Evolutionary conservation across 1,139 yeast genomes (phyloP), one percentile per base, ranked within the genome.

Genomic region (Yamadazyma diddensiae): DNA sequence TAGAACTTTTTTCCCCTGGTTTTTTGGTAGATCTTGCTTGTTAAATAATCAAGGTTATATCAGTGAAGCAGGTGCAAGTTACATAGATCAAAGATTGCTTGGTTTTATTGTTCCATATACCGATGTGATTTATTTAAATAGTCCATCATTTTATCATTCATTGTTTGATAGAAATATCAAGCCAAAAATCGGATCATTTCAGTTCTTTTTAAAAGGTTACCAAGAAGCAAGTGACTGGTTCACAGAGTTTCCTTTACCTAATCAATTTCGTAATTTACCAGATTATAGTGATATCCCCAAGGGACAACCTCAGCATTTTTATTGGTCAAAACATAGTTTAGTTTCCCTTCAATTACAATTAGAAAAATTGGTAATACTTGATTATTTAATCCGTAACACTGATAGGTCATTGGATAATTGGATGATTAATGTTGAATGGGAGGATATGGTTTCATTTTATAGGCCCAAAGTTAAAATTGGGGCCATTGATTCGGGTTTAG

Each of bases 401-500:
- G 92, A 82, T 50, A 58, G 94, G 24, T 85, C 86, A 0, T 55
- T 76, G 14, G 92, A 82, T 50, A 82, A 83, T 46, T 82, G 92
- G 90, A 82, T 83, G 94, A 70, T 82, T 15, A 68, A 69, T 36
- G 49, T 80, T 8, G 67, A 65, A 7, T 77, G 82, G 82, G 52
- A 45, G 21, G 37, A 33, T 52, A 46, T 10, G 37, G 53, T 34
- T 21, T 3, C 38, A 28, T 9, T 49, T 43, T 21, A 26, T 47
- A 44, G 42, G 17, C 82, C 83, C 0, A 40, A 38, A 0, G 43
- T 82, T n/a, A 67, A 61, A 32, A 65, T 82, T 14, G 88, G 87
- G 2, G 92, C 92, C 0, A 82, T 82, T 31, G 92, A 82, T 48
- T 80, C 86, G 3, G 90, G 90, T 0, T 61, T 82, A 19, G 73